A percentile compares a stretch with the other conserved stretches of the same genome.
phyloP scores from a whole-genome alignment of 768 basidiomycete species.

The Hortiboletus flavorubellus region DNA sequence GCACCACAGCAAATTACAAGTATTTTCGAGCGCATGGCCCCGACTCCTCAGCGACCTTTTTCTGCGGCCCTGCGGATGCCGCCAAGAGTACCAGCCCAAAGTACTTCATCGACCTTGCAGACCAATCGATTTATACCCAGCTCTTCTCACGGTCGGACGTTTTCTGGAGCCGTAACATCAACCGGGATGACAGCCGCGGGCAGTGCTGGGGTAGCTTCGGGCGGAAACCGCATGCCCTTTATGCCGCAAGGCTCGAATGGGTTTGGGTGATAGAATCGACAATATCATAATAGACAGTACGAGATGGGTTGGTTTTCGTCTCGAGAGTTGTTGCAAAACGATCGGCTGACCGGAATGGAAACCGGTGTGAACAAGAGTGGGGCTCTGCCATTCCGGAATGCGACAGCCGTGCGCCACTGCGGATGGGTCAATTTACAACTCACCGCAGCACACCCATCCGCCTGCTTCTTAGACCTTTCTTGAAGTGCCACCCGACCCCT shows the following conservation, averaged over 20 bases:
- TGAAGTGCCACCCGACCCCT: not conserved
- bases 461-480: not conserved
- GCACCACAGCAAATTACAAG: slow-evolving; percentile 24
- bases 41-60: slow-evolving; percentile 41
- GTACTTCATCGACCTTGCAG: slow-evolving; percentile 13
- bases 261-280: slow-evolving; percentile 25
- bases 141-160: slow-evolving; percentile 24
- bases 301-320: not conserved
- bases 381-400: not conserved
- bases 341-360: not conserved
- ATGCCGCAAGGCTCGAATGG: slow-evolving; percentile 35
- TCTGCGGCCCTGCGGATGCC: slow-evolving; percentile 26
- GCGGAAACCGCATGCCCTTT: slow-evolving; percentile 55
- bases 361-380: slow-evolving; percentile 9
- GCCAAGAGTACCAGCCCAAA: slow-evolving; percentile 21
- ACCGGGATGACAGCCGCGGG: slow-evolving; percentile 10
- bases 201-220: slow-evolving; percentile 19
- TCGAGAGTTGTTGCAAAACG: not conserved
- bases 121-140: slow-evolving; percentile 33
- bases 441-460: slow-evolving; percentile 21
- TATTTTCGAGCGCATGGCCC: slow-evolving; percentile 41
- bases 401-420: slow-evolving; percentile 10
- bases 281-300: slow-evolving; percentile 1
- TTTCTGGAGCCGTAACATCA: slow-evolving; percentile 9
- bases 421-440: not conserved